Conservation (phyloP, 257 asterid species). For the Paraleonurus japonicus region DNA sequence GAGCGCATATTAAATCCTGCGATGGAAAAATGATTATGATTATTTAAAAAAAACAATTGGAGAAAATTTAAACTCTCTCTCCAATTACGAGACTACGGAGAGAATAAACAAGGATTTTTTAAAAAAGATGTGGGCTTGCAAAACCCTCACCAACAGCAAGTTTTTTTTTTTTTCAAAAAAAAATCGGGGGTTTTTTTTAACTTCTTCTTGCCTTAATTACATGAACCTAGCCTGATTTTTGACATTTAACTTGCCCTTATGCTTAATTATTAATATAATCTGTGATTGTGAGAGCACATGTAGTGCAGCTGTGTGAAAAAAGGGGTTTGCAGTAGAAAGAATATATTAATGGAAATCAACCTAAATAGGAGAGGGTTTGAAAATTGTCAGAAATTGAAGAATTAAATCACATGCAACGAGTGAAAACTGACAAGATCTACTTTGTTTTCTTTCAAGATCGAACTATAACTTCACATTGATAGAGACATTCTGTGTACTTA, state of each 20-base stretch:
- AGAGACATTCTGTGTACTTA: slow-evolving; percentile 13
- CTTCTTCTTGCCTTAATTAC: neutral
- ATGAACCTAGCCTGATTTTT: neutral
- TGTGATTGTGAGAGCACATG: neutral
- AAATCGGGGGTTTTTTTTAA: too few relatives aligned
- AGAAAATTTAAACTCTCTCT: too few relatives aligned
- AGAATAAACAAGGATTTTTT: too few relatives aligned
- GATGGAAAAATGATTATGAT: too few relatives aligned
- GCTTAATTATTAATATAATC: neutral
- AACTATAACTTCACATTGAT: slow-evolving; percentile 24
- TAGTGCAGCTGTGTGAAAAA: neutral
- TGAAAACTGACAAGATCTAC: slow-evolving; percentile 12
- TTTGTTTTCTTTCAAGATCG: neutral
- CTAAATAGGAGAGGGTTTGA: neutral
- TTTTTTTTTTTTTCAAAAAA: too few relatives aligned
- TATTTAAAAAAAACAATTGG: too few relatives aligned
- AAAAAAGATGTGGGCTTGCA: too few relatives aligned
- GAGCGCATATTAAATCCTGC: too few relatives aligned
- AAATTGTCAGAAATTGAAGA: neutral
- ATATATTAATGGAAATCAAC: neutral
- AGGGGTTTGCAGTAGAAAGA: neutral
- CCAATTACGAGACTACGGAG: too few relatives aligned
- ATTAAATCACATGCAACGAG: slow-evolving; percentile 24
- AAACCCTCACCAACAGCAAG: too few relatives aligned
- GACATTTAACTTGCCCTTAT: neutral